A percentile compares a stretch with the other conserved stretches of the same genome.
Evolutionary conservation across 805 yeast genomes (phyloP).

Genomic region (Brettanomyces anomalus): DNA sequence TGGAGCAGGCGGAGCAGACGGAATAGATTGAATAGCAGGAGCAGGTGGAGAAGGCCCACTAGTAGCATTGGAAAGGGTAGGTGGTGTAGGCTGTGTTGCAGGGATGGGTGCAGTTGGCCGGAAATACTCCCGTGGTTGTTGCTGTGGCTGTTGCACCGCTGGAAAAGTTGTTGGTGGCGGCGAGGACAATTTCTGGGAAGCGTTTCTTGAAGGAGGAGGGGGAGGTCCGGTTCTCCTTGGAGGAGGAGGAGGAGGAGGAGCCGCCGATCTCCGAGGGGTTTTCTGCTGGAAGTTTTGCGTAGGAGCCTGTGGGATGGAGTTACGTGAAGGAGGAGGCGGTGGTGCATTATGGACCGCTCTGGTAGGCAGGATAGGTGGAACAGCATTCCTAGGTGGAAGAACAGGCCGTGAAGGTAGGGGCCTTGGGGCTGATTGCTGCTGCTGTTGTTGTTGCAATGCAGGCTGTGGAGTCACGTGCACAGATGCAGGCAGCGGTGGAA

Average conservation of each 20-base stretch:
- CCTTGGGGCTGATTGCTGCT: constrained; percentile 5
- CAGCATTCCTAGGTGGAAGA: constrained; percentile 1
- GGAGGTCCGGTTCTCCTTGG: constrained; percentile 20
- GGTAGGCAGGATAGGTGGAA: neutral
- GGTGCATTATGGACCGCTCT: constrained; percentile 2
- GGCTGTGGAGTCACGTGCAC: constrained; percentile 14
- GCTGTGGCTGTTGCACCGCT: neutral
- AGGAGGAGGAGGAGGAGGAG: constrained; percentile 18
- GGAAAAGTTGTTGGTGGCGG: constrained; percentile 8
- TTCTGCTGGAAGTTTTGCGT: neutral
- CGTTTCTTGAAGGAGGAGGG: constrained; percentile 12
- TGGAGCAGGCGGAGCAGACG: constrained; percentile 14
- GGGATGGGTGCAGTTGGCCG: constrained; percentile 9
- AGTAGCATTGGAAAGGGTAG: constrained; percentile 2
- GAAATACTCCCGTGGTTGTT: neutral
- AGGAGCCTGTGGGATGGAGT: neutral
- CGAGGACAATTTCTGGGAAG: constrained; percentile 10
- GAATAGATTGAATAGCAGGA: constrained; percentile 20
- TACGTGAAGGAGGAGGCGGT: neutral
- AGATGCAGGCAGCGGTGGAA: constrained; percentile 5
- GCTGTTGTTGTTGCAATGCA: constrained; percentile 3
- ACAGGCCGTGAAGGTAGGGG: constrained; percentile 5
- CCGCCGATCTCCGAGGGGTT: neutral
- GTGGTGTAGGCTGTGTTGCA: constrained; percentile 16
- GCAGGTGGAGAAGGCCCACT: constrained; percentile 15